These are phyloP conservation scores for Alloteropsis semialata DNA, from an alignment of 176 grass and related monocot genomes.

Conservation along the genomic window DNA sequence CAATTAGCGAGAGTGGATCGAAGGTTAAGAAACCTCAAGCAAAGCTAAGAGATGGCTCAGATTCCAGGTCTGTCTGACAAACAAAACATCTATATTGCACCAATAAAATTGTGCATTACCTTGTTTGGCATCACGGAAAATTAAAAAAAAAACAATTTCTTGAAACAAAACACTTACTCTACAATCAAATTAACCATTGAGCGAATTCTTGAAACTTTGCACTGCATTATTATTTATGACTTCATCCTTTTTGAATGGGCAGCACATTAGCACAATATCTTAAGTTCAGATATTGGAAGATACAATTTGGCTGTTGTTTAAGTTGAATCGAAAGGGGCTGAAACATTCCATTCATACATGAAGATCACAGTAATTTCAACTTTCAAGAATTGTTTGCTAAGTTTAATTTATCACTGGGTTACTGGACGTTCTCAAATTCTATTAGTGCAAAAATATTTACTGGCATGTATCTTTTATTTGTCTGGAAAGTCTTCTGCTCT, in stretches of 20 bases:
- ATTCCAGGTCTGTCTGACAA: slow-evolving; percentile 57
- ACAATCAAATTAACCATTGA: background rate
- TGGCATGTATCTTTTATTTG: background rate
- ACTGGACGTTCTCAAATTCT: background rate
- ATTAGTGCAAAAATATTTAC: background rate
- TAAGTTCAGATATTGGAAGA: slow-evolving; percentile 2
- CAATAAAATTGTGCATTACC: background rate
- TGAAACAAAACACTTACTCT: background rate
- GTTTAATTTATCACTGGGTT: slow-evolving; percentile 2
- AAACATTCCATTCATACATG: background rate
- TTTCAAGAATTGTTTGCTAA: background rate
- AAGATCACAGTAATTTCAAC: background rate
- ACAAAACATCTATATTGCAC: background rate
- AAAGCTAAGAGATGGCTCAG: slow-evolving; percentile 59
- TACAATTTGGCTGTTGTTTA: background rate
- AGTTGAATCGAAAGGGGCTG: background rate
- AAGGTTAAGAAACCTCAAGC: slow-evolving; percentile 88
- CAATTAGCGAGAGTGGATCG: slow-evolving; percentile 48
- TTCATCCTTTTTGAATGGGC: background rate
- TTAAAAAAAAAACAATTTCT: background rate
- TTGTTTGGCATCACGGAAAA: slow-evolving; percentile 9
- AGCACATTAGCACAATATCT: background rate
- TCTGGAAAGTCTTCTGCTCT: background rate
- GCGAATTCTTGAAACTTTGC: background rate
- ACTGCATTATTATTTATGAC: background rate